Percentiles rank a stretch among this genome's conserved stretches.
Conservation (phyloP, 2,329 filamentous ascomycete genomes). For the Microdochium paspali region DNA sequence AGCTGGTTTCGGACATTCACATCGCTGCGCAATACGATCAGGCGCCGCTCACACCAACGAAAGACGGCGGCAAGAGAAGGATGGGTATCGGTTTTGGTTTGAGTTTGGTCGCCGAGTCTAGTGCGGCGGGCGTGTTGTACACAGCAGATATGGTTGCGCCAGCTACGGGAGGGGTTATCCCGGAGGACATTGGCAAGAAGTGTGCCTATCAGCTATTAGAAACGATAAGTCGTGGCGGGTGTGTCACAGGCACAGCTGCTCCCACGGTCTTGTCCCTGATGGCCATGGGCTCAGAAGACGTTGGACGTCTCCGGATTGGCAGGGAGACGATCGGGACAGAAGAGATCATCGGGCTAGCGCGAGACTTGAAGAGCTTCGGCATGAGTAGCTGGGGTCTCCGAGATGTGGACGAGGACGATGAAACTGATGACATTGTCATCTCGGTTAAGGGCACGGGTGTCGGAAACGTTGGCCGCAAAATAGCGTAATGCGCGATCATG, state of each 20-base stretch:
- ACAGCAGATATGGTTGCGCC: constrained; percentile 75
- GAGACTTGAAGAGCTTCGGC: constrained; percentile 83
- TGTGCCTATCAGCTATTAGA: constrained; percentile 88
- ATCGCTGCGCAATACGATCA: constrained; percentile 73
- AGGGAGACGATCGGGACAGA: constrained; percentile 75
- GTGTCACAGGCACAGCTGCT: constrained; percentile 62
- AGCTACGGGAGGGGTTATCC: constrained; percentile 68
- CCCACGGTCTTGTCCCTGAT: constrained; percentile 76
- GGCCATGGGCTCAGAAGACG: constrained; percentile 97
- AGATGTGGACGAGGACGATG: constrained; percentile 52
- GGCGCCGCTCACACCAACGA: constrained; percentile 41
- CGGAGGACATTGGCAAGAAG: constrained; percentile 82
- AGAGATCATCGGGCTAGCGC: constrained; percentile 67
- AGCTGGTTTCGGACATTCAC: constrained; percentile 80
- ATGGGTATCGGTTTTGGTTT: constrained; percentile 88
- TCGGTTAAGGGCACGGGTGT: constrained; percentile 90
- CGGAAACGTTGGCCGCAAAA: constrained; percentile 90
- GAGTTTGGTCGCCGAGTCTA: constrained; percentile 87
- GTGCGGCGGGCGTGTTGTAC: constrained; percentile 68
- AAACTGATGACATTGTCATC: constrained; percentile 67
- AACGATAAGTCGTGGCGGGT: constrained; percentile 72
- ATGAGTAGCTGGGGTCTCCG: constrained; percentile 85
- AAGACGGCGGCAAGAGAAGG: constrained; percentile 41
- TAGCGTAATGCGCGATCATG: constrained; percentile 37
- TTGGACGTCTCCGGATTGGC: constrained; percentile 76